phyloP scores from a whole-genome alignment of 2,329 filamentous ascomycete genomes.

The Fusarium virguliforme region DNA sequence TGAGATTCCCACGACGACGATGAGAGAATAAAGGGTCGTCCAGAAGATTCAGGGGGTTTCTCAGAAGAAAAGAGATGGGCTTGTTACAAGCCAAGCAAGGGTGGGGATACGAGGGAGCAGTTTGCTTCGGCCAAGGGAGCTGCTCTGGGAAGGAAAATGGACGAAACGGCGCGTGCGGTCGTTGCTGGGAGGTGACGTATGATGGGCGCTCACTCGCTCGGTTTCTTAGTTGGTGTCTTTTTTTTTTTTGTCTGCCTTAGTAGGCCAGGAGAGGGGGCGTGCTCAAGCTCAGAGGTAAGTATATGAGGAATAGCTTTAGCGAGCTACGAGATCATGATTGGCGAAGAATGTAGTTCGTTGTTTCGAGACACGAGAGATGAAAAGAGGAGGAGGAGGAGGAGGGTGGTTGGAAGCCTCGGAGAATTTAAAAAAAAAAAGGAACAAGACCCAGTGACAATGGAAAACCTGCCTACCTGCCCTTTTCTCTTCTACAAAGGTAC shows the following conservation, averaged over 20 bases:
- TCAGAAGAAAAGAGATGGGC: not conserved
- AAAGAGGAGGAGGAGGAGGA: slow-evolving; percentile 1
- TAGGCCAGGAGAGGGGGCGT: too few relatives aligned
- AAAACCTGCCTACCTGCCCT: not conserved
- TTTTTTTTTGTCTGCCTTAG: not conserved
- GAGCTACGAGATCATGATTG: slow-evolving; percentile 39
- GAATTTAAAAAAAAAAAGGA: slow-evolving; percentile 17
- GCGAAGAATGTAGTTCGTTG: slow-evolving; percentile 10
- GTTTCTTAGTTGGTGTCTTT: slow-evolving; percentile 36
- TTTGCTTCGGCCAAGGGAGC: not conserved
- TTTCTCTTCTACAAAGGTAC: slow-evolving; percentile 8
- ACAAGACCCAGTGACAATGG: slow-evolving; percentile 9
- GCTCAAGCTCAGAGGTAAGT: not conserved
- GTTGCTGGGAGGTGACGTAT: slow-evolving; percentile 50
- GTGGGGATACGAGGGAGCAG: slow-evolving; percentile 23
- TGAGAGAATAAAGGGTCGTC: slow-evolving; percentile 33
- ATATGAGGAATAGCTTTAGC: slow-evolving; percentile 31
- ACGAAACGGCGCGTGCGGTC: slow-evolving; percentile 34
- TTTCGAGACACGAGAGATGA: slow-evolving; percentile 21
- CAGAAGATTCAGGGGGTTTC: slow-evolving; percentile 38
- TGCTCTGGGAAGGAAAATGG: not conserved
- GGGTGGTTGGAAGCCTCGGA: slow-evolving; percentile 18
- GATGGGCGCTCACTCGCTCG: slow-evolving; percentile 19
- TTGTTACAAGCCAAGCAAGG: slow-evolving; percentile 15
- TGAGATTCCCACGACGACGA: not conserved